A percentile compares a stretch with the other conserved stretches of the same genome.
Evolutionary conservation across 139 green algal genomes (phyloP).

Genomic region (Pleodorina starrii): DNA sequence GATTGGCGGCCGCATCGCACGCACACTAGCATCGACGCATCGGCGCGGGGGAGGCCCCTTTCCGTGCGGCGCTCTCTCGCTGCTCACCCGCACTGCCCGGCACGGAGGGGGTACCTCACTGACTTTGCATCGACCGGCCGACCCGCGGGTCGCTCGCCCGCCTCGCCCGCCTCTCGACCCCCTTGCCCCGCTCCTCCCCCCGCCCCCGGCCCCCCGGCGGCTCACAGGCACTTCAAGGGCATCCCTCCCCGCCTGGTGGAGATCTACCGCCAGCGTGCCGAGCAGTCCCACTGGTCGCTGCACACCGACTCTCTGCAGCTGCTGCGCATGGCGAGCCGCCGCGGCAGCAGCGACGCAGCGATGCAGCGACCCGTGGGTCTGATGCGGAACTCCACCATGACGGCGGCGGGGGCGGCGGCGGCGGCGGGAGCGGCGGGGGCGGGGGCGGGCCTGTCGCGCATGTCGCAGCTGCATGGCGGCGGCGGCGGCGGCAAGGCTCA

Average conservation of each 20-base stretch:
- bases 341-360: background rate
- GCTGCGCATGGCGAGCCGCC: background rate
- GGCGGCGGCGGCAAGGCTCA: background rate
- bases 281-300: conserved; percentile 14
- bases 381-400: background rate
- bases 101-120: no score
- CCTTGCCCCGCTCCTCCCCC: background rate
- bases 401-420: background rate
- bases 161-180: background rate
- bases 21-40: no score
- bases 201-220: no score
- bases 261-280: conserved; percentile 39
- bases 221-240: conserved; percentile 43
- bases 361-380: conserved; percentile 23
- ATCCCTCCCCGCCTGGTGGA: conserved; percentile 50
- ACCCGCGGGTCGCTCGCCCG: no score
- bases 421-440: background rate
- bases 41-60: no score
- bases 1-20: no score
- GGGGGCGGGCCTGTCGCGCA: background rate
- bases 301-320: background rate
- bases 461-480: conserved; percentile 2
- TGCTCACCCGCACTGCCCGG: no score
- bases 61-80: no score
- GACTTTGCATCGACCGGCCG: background rate